phyloP scores from a whole-genome alignment of 2,329 filamentous ascomycete genomes.

The Beauveria rudraprayagi region DNA sequence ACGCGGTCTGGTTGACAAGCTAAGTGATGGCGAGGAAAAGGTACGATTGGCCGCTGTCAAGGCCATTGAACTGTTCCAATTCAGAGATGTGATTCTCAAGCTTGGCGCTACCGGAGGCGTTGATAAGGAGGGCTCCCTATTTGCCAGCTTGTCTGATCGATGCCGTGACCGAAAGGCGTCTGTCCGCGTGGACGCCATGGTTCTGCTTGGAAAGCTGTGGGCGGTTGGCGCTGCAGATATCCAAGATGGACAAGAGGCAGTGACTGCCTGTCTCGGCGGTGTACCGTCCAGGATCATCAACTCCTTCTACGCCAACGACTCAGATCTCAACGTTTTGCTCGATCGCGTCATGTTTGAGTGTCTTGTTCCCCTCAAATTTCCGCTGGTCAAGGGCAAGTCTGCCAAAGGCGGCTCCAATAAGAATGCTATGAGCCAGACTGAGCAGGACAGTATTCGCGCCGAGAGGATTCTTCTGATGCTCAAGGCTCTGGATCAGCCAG shows the following conservation, averaged over 20 bases:
- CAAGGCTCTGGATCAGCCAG: conserved; percentile 65
- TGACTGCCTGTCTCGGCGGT: conserved; percentile 65
- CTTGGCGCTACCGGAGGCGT: conserved; percentile 70
- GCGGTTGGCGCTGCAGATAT: conserved; percentile 87
- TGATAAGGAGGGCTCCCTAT: conserved; percentile 65
- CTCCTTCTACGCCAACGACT: conserved; percentile 82
- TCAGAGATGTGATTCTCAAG: conserved; percentile 73
- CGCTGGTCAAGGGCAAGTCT: conserved; percentile 52
- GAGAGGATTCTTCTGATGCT: conserved; percentile 79
- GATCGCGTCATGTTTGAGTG: conserved; percentile 81
- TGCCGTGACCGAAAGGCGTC: conserved; percentile 77
- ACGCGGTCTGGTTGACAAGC: conserved; percentile 65
- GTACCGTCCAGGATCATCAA: conserved; percentile 83
- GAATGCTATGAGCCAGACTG: conserved; percentile 39
- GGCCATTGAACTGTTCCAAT: conserved; percentile 71
- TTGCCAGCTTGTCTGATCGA: conserved; percentile 76
- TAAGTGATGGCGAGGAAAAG: conserved; percentile 83
- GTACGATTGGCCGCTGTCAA: conserved; percentile 86
- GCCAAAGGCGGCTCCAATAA: conserved; percentile 52
- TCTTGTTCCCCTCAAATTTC: conserved; percentile 82
- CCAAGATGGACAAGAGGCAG: conserved; percentile 68
- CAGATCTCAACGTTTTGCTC: conserved; percentile 74
- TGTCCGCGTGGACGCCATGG: conserved; percentile 82
- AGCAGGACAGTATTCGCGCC: conserved; percentile 69
- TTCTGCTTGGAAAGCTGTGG: conserved; percentile 78